Conservation (phyloP, 129 eudicot genomes). For the Cynara cardunculus region DNA sequence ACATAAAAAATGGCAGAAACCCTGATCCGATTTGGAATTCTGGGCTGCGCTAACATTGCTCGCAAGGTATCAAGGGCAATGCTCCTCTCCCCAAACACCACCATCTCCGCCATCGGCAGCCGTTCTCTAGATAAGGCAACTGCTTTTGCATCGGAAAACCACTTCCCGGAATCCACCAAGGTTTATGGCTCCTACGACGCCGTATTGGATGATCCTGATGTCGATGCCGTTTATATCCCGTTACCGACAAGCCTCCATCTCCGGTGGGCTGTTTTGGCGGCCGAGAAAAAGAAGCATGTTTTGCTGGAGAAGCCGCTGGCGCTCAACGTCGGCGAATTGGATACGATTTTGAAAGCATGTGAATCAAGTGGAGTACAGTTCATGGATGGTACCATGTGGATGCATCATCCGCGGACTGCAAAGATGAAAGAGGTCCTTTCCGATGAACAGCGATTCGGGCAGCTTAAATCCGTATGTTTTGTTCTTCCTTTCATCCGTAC, state of each 20-base stretch:
- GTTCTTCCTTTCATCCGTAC: no score
- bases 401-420: slow-evolving; percentile 65
- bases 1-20: slow-evolving; percentile 31
- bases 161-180: slow-evolving; percentile 40
- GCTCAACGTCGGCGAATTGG: slow-evolving; percentile 41
- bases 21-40: slow-evolving; percentile 46
- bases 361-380: slow-evolving; percentile 58
- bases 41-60: slow-evolving; percentile 67
- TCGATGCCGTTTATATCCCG: slow-evolving; percentile 61
- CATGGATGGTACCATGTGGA: slow-evolving; percentile 80
- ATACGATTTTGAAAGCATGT: slow-evolving; percentile 42
- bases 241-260: slow-evolving; percentile 58
- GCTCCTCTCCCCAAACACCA: slow-evolving; percentile 40
- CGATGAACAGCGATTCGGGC: slow-evolving; percentile 41
- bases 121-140: slow-evolving; percentile 58
- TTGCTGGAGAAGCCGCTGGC: slow-evolving; percentile 69
- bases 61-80: slow-evolving; percentile 59
- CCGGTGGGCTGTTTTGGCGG: slow-evolving; percentile 55
- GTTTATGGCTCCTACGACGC: slow-evolving; percentile 50
- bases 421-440: slow-evolving; percentile 41
- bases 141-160: slow-evolving; percentile 38
- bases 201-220: slow-evolving; percentile 50
- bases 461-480: slow-evolving; percentile 35
- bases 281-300: slow-evolving; percentile 56
- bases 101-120: slow-evolving; percentile 59